Evolutionary conservation across 768 basidiomycete species (phyloP), one percentile per base, ranked within the genome.

Genomic region (Hericium rajendrae): DNA sequence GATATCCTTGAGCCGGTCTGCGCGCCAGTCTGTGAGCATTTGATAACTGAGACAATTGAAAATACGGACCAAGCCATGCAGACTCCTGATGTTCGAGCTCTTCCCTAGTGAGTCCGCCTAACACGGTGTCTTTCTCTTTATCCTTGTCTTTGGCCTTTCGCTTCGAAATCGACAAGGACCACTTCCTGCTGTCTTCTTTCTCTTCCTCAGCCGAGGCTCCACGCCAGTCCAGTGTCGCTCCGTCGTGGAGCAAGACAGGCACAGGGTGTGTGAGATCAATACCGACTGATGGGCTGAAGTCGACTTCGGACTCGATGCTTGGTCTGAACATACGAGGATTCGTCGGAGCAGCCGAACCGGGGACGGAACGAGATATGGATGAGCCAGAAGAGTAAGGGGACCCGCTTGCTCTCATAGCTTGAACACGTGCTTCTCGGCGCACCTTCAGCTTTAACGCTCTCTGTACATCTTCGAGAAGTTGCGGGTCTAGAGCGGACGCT

Each of bases 381-480:
- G 69, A 66, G 8, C 67, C 69, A 22, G 61, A 58, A 1, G 65
- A 66, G 55, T 63, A 62, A 48, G 64, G 57, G 37, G 65, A 58
- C 15, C 62, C 57, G 48, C 66, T 58, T 40, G 54, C 37, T 48
- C 51, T 46, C 37, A 49, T 48, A 59, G 72, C 64, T 59, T 71
- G 71, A 32, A 80, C 66, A 43, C 87, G 82, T 53, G 86, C 86
- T 63, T 89, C 88, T 26, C 87, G 80, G 51, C 84, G 78, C 26
- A 86, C 84, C 68, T 90, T 89, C 53, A 88, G 71, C 57, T 80
- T 82, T 32, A 91, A 66, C 5, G 86, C 88, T 54, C 82, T 81
- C 62, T 90, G 86, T 6, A 91, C 86, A 60, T 91, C 89, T 67
- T 86, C 87, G 54, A 91, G 68, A 60, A 91, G 85, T 62, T 77